Evolutionary conservation across 225 moss, liverwort and hornwort genomes (phyloP), one percentile per base, ranked within the genome.

Genomic region (Physcomitrium patens): DNA sequence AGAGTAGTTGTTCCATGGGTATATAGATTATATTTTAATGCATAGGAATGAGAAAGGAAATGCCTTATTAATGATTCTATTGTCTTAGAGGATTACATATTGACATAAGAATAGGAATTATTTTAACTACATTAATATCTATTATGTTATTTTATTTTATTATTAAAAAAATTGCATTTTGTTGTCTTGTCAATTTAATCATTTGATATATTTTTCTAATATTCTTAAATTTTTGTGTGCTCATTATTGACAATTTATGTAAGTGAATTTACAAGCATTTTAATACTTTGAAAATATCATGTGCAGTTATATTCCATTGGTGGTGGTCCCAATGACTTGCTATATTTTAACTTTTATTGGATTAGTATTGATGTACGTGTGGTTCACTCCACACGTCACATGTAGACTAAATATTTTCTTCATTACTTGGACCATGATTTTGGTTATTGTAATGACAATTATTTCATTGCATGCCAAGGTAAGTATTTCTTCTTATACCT

Each of bases 381-480:
- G 95, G 95, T 99, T 99, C 71, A 77, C 90, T 71, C 95, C 97
- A 80, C 74, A 76, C 60, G 83, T 87, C 70, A 86, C 91, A 20
- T 99, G 97, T 76, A 79, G 89, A 57, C 83, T 94, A 41, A 99
- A 99, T 76, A 95, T 99, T 46, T 99, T 95, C 50, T 99, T 99
- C 75, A 80, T 99, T 43, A 95, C 95, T 50, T 99, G 95, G 97
- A 99, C 97, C 52, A 65, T 99, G 65, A 74, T 97, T 80, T 80
- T 94, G 68, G 88, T 97, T 47, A 55, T 95, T 55, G 67, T 74
- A 71, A 91, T 90, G 93, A 93, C 95, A 3, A 72, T 10, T 46
- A 90, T 99, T 62, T 99, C 97, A 37, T 50, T 95, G 49, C 87
- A 78, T 46, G 63, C 93, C 3, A 89, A 91, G 85, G 96, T 96